phyloP scores from a whole-genome alignment of 2,329 filamentous ascomycete species.

The Xylariaceae sp. region DNA sequence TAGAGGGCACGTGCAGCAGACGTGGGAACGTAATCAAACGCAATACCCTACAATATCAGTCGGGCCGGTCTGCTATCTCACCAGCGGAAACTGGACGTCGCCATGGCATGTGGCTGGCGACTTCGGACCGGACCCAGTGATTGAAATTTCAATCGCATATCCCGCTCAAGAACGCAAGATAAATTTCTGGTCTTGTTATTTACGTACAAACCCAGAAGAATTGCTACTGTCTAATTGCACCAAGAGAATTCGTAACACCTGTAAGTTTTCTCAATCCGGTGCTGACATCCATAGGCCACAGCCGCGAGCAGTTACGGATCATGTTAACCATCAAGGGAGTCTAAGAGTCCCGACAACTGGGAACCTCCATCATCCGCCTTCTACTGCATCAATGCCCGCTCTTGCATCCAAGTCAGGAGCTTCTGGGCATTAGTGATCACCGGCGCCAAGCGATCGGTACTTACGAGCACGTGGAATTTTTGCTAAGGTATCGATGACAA shows the following conservation, averaged over 20 bases:
- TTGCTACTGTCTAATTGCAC: neutral
- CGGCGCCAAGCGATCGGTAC: conserved; percentile 64
- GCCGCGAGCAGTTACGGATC: conserved; percentile 74
- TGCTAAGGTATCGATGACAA: conserved; percentile 41
- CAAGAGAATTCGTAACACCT: conserved; percentile 1
- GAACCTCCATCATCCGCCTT: conserved; percentile 66
- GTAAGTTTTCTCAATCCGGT: conserved; percentile 52
- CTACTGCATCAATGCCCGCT: conserved; percentile 73
- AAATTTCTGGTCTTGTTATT: conserved; percentile 20
- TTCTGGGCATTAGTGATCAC: conserved; percentile 67
- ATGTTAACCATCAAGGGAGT: conserved; percentile 77
- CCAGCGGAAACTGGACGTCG: conserved; percentile 64
- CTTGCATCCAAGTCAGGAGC: conserved; percentile 76
- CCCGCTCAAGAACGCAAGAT: conserved; percentile 75
- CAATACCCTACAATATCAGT: conserved; percentile 62
- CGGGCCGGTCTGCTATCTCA: conserved; percentile 57
- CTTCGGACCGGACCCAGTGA: conserved; percentile 65
- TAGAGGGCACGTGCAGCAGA: conserved; percentile 58
- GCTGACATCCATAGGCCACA: conserved; percentile 73
- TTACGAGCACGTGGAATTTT: conserved; percentile 60
- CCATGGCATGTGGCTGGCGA: conserved; percentile 71
- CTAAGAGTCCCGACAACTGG: conserved; percentile 68
- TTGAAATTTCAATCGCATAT: conserved; percentile 83
- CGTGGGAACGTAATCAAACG: conserved; percentile 69
- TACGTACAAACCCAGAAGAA: neutral